phyloP scores from a whole-genome alignment of 768 basidiomycete genomes.

The Xerocomellus chrysenteron region DNA sequence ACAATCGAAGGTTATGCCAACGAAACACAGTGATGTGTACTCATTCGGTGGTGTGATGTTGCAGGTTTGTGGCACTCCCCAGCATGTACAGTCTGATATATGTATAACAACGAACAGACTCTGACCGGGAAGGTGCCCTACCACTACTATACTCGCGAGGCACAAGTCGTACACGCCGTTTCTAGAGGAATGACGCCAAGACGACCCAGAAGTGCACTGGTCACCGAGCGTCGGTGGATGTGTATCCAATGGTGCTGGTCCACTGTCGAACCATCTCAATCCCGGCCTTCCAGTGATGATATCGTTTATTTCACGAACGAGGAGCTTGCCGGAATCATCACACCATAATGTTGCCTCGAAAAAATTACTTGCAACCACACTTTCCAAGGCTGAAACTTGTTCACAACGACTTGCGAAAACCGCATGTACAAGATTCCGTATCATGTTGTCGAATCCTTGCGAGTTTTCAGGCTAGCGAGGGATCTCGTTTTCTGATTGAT shows the following conservation, averaged over 20 bases:
- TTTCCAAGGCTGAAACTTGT: background rate
- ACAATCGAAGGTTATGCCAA: background rate
- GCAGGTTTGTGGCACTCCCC: conserved; percentile 6
- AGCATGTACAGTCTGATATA: background rate
- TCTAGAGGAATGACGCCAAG: conserved; percentile 13
- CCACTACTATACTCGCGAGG: conserved; percentile 9
- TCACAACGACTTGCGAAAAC: no score
- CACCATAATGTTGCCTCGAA: background rate
- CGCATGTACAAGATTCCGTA: background rate
- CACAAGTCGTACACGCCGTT: conserved; percentile 9
- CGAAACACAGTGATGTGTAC: conserved; percentile 15
- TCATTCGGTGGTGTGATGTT: conserved; percentile 33
- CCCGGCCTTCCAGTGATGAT: conserved; percentile 33
- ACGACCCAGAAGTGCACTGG: background rate
- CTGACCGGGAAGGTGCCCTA: conserved; percentile 16
- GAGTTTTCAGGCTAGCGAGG: background rate
- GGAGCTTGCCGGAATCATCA: background rate
- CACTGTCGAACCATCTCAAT: conserved; percentile 22
- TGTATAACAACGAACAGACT: background rate
- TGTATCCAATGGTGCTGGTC: conserved; percentile 15
- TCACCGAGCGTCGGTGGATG: conserved; percentile 13
- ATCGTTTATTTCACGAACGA: conserved; percentile 18
- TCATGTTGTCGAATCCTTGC: background rate
- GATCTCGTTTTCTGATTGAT: background rate
- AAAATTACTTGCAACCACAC: background rate